Percentiles rank a stretch among this genome's conserved stretches.
Evolutionary conservation across 2,329 filamentous ascomycete species (phyloP).

Genomic region (Talaromyces verruculosus): DNA sequence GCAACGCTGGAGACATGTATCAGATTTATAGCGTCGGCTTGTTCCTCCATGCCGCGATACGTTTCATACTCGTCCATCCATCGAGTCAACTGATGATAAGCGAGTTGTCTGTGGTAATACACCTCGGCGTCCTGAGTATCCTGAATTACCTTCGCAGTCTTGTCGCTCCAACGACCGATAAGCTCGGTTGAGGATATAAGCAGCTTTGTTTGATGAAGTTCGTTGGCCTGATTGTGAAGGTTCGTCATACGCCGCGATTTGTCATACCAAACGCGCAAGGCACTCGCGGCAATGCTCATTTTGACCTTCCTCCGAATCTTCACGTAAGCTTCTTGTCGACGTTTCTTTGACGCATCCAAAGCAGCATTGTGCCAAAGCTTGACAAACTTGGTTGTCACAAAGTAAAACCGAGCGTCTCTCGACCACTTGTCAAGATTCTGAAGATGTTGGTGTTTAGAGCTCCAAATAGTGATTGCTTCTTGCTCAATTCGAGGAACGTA

Average conservation of each 20-base stretch:
- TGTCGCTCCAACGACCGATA: constrained; percentile 47
- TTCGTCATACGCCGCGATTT: constrained; percentile 34
- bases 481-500: constrained; percentile 44
- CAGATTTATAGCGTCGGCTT: constrained; percentile 49
- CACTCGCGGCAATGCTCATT: constrained; percentile 51
- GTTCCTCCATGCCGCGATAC: constrained; percentile 39
- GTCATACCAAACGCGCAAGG: constrained; percentile 42
- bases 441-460: constrained; percentile 41
- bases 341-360: constrained; percentile 51
- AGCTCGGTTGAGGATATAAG: constrained; percentile 37
- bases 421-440: constrained; percentile 54
- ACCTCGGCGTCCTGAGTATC: constrained; percentile 40
- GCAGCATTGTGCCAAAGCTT: constrained; percentile 55
- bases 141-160: constrained; percentile 36
- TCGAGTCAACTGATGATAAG: constrained; percentile 39
- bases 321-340: constrained; percentile 57
- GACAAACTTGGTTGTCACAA: constrained; percentile 51
- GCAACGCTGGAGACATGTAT: constrained; percentile 51
- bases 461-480: constrained; percentile 44
- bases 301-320: constrained; percentile 56
- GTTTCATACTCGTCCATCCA: constrained; percentile 39
- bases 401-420: constrained; percentile 57
- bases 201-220: constrained; percentile 37
- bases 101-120: constrained; percentile 40
- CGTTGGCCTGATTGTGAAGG: constrained; percentile 43